Evolutionary conservation across 2,329 filamentous ascomycete species (phyloP).

Genomic region (Aspergillus pseudoterreus): DNA sequence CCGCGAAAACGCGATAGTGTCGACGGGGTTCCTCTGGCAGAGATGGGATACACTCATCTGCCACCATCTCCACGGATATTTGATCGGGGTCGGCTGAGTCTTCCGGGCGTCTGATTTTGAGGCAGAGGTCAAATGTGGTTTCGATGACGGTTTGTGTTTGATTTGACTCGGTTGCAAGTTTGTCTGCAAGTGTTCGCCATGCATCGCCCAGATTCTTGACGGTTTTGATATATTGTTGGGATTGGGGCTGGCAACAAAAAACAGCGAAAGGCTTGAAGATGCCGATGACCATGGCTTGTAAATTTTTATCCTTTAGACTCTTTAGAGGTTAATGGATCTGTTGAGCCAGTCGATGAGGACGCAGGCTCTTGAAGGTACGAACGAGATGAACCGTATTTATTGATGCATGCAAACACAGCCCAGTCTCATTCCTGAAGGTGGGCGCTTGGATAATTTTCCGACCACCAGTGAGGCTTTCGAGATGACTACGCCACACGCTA

Average conservation of each 20-base stretch:
- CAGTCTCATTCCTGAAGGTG: no score
- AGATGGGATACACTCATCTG: background rate
- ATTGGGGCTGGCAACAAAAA: constrained; percentile 12
- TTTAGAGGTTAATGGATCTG: no score
- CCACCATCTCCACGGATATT: background rate
- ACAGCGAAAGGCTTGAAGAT: constrained; percentile 10
- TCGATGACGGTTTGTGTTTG: constrained; percentile 3
- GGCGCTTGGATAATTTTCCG: no score
- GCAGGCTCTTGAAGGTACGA: no score
- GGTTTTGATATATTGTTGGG: constrained; percentile 13
- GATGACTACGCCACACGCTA: no score
- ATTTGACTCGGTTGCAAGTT: background rate
- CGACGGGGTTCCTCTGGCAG: background rate
- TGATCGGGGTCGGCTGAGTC: background rate
- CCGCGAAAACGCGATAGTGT: constrained; percentile 17
- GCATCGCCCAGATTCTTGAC: constrained; percentile 13
- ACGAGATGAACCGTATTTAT: no score
- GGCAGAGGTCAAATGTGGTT: constrained; percentile 12
- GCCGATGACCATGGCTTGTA: background rate
- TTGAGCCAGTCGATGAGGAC: no score
- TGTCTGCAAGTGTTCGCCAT: constrained; percentile 11
- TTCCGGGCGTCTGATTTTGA: constrained; percentile 2
- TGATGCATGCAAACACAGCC: no score
- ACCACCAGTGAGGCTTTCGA: no score
- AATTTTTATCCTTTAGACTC: no score